A percentile compares a stretch with the other conserved stretches of the same genome.
Conservation (phyloP, 257 asterid genomes). For the Ophiorrhiza pumila region DNA sequence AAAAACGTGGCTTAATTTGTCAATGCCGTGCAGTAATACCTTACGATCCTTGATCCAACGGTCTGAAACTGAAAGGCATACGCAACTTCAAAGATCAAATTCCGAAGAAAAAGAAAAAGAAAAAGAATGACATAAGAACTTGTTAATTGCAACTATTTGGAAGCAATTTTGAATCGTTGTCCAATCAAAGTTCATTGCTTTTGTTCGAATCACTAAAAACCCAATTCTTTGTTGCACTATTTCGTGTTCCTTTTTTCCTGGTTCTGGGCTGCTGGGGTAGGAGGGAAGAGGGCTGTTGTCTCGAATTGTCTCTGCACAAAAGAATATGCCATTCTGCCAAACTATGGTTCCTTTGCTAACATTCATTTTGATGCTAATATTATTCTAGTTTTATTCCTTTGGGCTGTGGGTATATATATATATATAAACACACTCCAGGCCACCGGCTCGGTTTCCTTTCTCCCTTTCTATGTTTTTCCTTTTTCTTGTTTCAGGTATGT, state of each 20-base stretch:
- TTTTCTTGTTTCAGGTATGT: constrained; percentile 26
- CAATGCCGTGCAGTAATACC: too few relatives aligned
- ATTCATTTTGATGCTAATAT: constrained; percentile 11
- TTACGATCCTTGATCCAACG: constrained; percentile 17
- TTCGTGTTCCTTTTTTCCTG: neutral
- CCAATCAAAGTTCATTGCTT: constrained; percentile 1
- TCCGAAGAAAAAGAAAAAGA: neutral
- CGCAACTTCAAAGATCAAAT: neutral
- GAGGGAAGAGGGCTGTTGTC: neutral
- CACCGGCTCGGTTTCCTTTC: constrained; percentile 20
- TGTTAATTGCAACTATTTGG: constrained; percentile 5
- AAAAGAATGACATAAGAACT: neutral
- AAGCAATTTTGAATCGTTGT: neutral
- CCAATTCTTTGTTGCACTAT: neutral
- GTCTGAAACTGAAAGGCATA: neutral
- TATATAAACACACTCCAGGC: constrained; percentile 3
- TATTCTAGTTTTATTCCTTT: constrained; percentile 9
- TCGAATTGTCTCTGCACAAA: constrained; percentile 11
- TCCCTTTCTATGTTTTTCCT: constrained; percentile 3
- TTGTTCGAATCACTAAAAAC: neutral
- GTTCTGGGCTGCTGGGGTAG: neutral
- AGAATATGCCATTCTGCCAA: constrained; percentile 38
- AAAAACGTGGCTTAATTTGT: too few relatives aligned
- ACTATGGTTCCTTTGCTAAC: constrained; percentile 33
- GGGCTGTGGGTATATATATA: neutral